Conservation (phyloP, 192 early-diverging fungal genomes). For the Backusella mclennaniae region DNA sequence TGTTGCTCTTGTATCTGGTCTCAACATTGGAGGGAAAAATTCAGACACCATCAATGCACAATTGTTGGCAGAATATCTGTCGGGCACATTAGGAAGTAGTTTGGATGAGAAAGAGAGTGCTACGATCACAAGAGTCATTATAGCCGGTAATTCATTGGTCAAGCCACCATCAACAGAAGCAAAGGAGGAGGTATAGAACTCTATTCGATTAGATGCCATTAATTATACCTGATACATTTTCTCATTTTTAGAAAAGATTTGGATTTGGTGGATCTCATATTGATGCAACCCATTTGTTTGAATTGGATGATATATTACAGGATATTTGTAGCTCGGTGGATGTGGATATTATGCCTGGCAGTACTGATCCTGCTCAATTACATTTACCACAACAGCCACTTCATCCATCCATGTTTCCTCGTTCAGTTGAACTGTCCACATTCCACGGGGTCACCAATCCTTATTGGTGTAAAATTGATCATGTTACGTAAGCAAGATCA, state of each 20-base stretch:
- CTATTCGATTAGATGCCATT: neutral
- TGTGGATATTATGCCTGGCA: slow-evolving; percentile 83
- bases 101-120: slow-evolving; percentile 57
- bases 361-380: slow-evolving; percentile 69
- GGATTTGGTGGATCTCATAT: slow-evolving; percentile 46
- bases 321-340: slow-evolving; percentile 60
- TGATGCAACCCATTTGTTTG: slow-evolving; percentile 46
- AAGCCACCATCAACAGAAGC: slow-evolving; percentile 29
- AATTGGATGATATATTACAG: slow-evolving; percentile 67
- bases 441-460: slow-evolving; percentile 84
- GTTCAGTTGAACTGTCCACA: slow-evolving; percentile 54
- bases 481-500: slow-evolving; percentile 44
- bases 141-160: slow-evolving; percentile 73
- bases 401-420: slow-evolving; percentile 67
- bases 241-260: slow-evolving; percentile 44
- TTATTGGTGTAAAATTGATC: slow-evolving; percentile 65
- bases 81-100: slow-evolving; percentile 66
- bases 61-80: slow-evolving; percentile 75
- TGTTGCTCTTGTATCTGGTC: slow-evolving; percentile 82
- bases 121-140: slow-evolving; percentile 67
- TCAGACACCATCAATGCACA: slow-evolving; percentile 60
- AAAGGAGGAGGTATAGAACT: slow-evolving; percentile 36
- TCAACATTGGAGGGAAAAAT: slow-evolving; percentile 58
- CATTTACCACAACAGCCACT: slow-evolving; percentile 90
- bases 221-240: neutral